These are phyloP conservation scores for Samsoniella hepiali DNA, from an alignment of 2,329 filamentous ascomycete species.

Conservation along the genomic window DNA sequence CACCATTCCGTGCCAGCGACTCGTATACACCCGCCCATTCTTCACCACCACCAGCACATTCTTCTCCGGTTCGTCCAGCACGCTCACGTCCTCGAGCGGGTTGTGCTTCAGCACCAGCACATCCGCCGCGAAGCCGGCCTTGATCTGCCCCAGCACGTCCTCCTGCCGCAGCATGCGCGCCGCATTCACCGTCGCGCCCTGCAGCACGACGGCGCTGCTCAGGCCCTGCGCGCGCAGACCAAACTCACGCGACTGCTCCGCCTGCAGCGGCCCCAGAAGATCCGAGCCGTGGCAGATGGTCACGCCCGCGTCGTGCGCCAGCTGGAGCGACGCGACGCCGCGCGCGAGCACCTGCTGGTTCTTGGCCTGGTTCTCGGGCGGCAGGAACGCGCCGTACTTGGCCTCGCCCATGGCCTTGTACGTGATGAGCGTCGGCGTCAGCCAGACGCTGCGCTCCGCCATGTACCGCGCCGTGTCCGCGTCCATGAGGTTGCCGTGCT, in stretches of 20 bases:
- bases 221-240: constrained; percentile 28
- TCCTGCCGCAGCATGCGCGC: constrained; percentile 48
- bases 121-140: constrained; percentile 50
- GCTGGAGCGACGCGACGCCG: constrained; percentile 45
- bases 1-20: constrained; percentile 26
- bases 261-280: constrained; percentile 31
- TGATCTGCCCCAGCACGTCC: constrained; percentile 47
- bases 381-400: constrained; percentile 42
- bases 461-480: constrained; percentile 45
- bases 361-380: constrained; percentile 44
- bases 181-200: constrained; percentile 42
- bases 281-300: constrained; percentile 53
- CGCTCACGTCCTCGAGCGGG: constrained; percentile 52
- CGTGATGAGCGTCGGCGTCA: constrained; percentile 54
- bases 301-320: constrained; percentile 50
- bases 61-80: constrained; percentile 47
- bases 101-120: constrained; percentile 50
- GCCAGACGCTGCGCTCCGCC: constrained; percentile 44
- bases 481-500: constrained; percentile 44
- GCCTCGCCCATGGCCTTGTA: constrained; percentile 48
- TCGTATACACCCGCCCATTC: constrained; percentile 43
- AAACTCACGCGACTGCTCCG: constrained; percentile 34
- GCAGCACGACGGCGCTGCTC: constrained; percentile 26
- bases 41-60: constrained; percentile 51
- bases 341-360: constrained; percentile 46